Percentiles rank a stretch among this genome's conserved stretches.
phyloP scores from a whole-genome alignment of 257 asterid genomes.

The Scutellaria galericulata region DNA sequence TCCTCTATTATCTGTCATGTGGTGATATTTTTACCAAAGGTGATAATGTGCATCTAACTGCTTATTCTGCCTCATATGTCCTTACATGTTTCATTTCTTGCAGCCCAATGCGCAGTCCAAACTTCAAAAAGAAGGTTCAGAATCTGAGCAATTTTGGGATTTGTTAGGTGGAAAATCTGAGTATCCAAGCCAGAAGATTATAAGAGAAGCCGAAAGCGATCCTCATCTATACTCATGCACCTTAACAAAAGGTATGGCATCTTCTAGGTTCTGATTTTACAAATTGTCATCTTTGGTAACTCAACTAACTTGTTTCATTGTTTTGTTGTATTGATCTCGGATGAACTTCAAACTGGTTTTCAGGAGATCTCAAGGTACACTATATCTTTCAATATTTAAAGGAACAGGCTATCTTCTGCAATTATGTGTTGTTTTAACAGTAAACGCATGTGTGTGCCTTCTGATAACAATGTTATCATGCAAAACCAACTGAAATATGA shows the following conservation, averaged over 20 bases:
- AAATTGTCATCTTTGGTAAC: neutral
- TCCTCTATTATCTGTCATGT: neutral
- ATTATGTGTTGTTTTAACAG: slow-evolving; percentile 1
- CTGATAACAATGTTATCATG: slow-evolving; percentile 18
- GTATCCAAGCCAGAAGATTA: slow-evolving; percentile 91
- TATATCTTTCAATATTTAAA: slow-evolving; percentile 15
- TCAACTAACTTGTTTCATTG: slow-evolving; percentile 48
- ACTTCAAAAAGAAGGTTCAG: slow-evolving; percentile 93
- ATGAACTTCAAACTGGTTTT: slow-evolving; percentile 48
- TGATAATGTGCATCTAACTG: slow-evolving; percentile 6
- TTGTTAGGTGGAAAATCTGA: slow-evolving; percentile 92
- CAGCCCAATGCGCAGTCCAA: slow-evolving; percentile 94
- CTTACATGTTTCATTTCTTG: slow-evolving; percentile 34
- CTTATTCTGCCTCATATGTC: neutral
- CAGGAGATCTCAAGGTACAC: slow-evolving; percentile 90
- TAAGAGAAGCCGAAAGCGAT: slow-evolving; percentile 80
- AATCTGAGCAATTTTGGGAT: slow-evolving; percentile 96
- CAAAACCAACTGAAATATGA: slow-evolving; percentile 4
- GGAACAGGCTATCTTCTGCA: slow-evolving; percentile 7
- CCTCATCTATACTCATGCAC: slow-evolving; percentile 93
- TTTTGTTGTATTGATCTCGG: slow-evolving; percentile 37
- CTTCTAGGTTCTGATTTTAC: slow-evolving; percentile 13
- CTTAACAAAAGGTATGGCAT: slow-evolving; percentile 64
- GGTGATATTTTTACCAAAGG: neutral
- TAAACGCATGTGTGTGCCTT: neutral